A percentile compares a stretch with the other conserved stretches of the same genome.
phyloP scores from a whole-genome alignment of 768 basidiomycete species.

The Termitomyces sp. region DNA sequence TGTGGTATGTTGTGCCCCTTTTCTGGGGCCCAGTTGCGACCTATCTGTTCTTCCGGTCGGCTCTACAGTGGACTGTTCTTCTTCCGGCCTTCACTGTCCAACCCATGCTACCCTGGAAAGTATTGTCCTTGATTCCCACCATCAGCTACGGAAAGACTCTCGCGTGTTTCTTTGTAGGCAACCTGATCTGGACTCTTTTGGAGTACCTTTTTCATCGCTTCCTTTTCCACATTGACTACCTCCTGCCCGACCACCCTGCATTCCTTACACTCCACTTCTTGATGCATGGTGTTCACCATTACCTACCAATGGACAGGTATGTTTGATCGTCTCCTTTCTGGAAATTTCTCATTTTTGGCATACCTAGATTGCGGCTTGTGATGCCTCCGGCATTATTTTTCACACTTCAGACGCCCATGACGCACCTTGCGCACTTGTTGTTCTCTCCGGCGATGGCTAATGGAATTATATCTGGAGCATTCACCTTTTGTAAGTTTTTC shows the following conservation, averaged over 20 bases:
- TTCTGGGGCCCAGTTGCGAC: constrained; percentile 86
- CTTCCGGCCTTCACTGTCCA: constrained; percentile 57
- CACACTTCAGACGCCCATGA: constrained; percentile 78
- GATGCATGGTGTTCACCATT: constrained; percentile 95
- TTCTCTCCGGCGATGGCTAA: constrained; percentile 87
- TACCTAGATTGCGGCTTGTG: constrained; percentile 74
- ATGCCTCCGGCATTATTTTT: constrained; percentile 92
- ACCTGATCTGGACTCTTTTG: constrained; percentile 88
- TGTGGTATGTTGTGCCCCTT: constrained; percentile 91
- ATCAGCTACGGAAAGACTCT: constrained; percentile 48
- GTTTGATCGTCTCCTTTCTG: constrained; percentile 13
- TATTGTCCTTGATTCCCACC: constrained; percentile 41
- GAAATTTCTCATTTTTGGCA: not conserved
- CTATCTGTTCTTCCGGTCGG: constrained; percentile 78
- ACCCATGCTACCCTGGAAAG: constrained; percentile 48
- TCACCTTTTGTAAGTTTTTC: constrained; percentile 61
- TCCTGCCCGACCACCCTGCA: constrained; percentile 75
- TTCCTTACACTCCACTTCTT: constrained; percentile 88
- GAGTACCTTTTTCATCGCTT: constrained; percentile 95
- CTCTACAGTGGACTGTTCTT: constrained; percentile 71
- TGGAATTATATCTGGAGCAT: constrained; percentile 83
- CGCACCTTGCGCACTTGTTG: constrained; percentile 70
- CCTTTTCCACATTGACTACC: constrained; percentile 91
- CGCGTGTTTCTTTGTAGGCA: constrained; percentile 76
- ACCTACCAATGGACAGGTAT: constrained; percentile 92